phyloP scores from a whole-genome alignment of 768 basidiomycete species.

The Dentipellis fragilis region DNA sequence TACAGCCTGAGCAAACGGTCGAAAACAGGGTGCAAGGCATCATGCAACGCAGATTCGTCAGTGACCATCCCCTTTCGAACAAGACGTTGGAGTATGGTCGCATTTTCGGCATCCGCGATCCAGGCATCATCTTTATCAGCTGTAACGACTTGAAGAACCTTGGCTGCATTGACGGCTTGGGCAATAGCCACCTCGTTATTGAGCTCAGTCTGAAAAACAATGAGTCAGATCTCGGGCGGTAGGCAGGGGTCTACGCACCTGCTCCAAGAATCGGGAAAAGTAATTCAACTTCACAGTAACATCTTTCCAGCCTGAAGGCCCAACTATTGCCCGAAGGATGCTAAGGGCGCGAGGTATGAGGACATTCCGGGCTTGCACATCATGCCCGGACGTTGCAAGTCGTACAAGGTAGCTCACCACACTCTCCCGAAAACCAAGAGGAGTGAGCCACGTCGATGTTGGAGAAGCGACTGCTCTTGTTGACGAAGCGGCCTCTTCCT shows the following conservation, averaged over 20 bases:
- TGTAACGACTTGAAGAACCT: constrained; percentile 80
- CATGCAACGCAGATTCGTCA: constrained; percentile 73
- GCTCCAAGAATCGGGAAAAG: constrained; percentile 77
- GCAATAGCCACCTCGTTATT: constrained; percentile 52
- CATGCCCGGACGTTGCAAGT: constrained; percentile 61
- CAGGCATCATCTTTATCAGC: constrained; percentile 77
- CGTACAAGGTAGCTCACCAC: constrained; percentile 96
- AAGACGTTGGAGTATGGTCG: constrained; percentile 65
- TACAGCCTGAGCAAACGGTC: constrained; percentile 69
- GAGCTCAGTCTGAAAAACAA: constrained; percentile 53
- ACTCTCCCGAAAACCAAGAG: constrained; percentile 73
- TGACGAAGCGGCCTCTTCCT: constrained; percentile 8
- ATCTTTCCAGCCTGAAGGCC: constrained; percentile 80
- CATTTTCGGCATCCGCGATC: constrained; percentile 56
- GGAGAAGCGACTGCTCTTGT: not conserved
- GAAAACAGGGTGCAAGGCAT: constrained; percentile 73
- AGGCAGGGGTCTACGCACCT: constrained; percentile 36
- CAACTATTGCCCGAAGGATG: constrained; percentile 68
- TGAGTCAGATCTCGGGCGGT: not conserved
- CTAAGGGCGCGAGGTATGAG: constrained; percentile 55
- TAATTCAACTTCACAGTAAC: constrained; percentile 87
- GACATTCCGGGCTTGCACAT: constrained; percentile 32
- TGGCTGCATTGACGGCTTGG: constrained; percentile 71
- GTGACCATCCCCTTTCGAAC: constrained; percentile 79
- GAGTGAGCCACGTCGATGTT: constrained; percentile 51